These are phyloP conservation scores for Plasmodium falciparum DNA, from an alignment of 169 alveolate genomes.

Conservation along the genomic window DNA sequence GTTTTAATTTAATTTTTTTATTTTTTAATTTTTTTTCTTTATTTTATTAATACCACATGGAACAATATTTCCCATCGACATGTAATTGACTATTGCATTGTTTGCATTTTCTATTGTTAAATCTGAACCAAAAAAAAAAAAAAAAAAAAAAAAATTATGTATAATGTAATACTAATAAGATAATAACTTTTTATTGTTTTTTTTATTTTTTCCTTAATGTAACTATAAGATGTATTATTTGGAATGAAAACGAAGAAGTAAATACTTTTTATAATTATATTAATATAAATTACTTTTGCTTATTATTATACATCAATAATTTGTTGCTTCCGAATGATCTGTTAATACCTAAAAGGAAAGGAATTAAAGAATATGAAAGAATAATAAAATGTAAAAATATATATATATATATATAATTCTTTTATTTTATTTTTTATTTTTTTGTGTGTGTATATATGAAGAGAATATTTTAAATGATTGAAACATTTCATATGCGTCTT, in stretches of 20 bases:
- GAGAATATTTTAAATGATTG: background rate
- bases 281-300: slow-evolving; percentile 79
- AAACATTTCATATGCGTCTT: background rate
- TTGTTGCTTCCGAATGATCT: slow-evolving; percentile 83
- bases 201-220: too few species aligned
- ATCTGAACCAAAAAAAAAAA: slow-evolving; percentile 70
- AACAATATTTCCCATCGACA: too few species aligned
- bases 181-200: too few species aligned
- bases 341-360: slow-evolving; percentile 78
- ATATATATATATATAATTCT: background rate
- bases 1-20: too few species aligned
- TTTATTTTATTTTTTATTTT: too few species aligned
- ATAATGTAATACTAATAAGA: background rate
- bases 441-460: too few species aligned
- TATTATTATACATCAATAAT: slow-evolving; percentile 78
- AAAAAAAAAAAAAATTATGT: background rate
- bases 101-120: slow-evolving; percentile 84
- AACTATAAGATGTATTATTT: background rate
- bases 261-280: too few species aligned
- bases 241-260: background rate
- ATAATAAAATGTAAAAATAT: background rate
- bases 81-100: slow-evolving; percentile 83
- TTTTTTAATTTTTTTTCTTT: too few species aligned
- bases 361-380: background rate
- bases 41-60: too few species aligned